phyloP scores from a whole-genome alignment of 1,284 basidiomycete genomes.

The Entoloma clypeatum region DNA sequence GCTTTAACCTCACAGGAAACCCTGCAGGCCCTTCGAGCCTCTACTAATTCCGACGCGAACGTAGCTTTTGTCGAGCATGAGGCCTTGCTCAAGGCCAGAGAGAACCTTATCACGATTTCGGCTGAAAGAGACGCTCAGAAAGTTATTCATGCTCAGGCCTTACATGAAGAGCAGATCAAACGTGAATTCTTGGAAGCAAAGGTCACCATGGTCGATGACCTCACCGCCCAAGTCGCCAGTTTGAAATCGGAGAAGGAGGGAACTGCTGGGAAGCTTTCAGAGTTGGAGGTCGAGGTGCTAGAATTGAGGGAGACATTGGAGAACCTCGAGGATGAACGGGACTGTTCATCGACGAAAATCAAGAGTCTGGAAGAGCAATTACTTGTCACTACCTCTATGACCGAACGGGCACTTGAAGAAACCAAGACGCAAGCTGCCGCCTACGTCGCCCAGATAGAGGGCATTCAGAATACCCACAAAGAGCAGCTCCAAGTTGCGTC shows the following conservation, averaged over 20 bases:
- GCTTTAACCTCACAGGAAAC: conserved; percentile 49
- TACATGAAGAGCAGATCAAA: no score
- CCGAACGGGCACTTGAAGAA: conserved; percentile 49
- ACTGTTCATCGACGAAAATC: conserved; percentile 43
- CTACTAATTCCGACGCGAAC: conserved; percentile 39
- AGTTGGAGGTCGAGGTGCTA: conserved; percentile 75
- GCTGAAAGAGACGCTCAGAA: conserved; percentile 52
- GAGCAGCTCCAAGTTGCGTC: conserved; percentile 41
- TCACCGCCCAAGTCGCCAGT: conserved; percentile 50
- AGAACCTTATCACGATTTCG: conserved; percentile 53
- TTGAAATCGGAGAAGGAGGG: conserved; percentile 72
- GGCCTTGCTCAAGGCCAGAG: conserved; percentile 59
- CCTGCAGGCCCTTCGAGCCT: conserved; percentile 46
- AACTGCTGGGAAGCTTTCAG: conserved; percentile 67
- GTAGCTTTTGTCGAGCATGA: conserved; percentile 60
- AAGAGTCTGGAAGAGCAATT: conserved; percentile 52
- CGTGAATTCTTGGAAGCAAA: conserved; percentile 42
- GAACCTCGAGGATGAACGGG: conserved; percentile 54
- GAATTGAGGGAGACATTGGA: conserved; percentile 75
- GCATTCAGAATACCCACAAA: conserved; percentile 42
- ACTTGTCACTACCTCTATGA: conserved; percentile 42
- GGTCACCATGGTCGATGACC: conserved; percentile 40
- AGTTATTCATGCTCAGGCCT: conserved; percentile 44
- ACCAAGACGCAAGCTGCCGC: conserved; percentile 49
- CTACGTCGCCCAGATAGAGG: conserved; percentile 38